Base-by-base conservation (phyloP, 768 basidiomycete species). In the Leccinum subgranulosum region DNA sequence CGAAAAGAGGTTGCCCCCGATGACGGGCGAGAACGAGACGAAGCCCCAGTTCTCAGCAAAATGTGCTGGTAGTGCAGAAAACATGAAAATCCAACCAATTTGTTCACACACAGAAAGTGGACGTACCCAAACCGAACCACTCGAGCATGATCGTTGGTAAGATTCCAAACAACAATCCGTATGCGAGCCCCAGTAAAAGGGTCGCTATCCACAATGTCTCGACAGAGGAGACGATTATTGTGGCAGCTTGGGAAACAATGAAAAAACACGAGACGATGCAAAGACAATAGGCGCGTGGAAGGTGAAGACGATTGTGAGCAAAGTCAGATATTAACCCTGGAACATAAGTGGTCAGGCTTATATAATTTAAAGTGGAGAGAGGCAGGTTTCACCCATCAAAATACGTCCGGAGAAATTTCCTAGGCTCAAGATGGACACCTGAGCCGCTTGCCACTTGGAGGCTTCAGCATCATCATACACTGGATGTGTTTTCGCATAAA, bases 1-100 rank as follows among this genome's bases (percentile, higher is more conserved):
- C n/a, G 91, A 92, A 70, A 93, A 90, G 1, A 94, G 48, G 73
- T 94, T 95, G 0, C 88, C 88, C 4, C 87, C 90, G 6, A 86
- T n/a, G 54, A 92, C 73, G 1, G 94, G 91, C 1, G 89, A 81
- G 49, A 92, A 73, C 19, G 84, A 82, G 25, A 89, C 76, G 66
- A 82, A 90, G 9, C 92, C 92, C 88, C 88, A 93, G 72, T 94
- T 94, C 74, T 94, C 87, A 1, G 86, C 86, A 63, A 90, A 88
- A 67, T 88, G 87, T 12, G 77, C 85, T 87, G 61, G 10, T 11
- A 19, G 41, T 19, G 19, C 41, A 19, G 10, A n/a, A 41, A 41
- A 19, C n/a, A 19, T 19, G 10, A 4, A 19, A n/a, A 19, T 43
- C 19, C 39, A 19, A 41, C n/a, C 19, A 43, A 19, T 10, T 19